A percentile compares a stretch with the other conserved stretches of the same genome.
Conservation (phyloP, 768 basidiomycete genomes). For the Lactarius trivialis region DNA sequence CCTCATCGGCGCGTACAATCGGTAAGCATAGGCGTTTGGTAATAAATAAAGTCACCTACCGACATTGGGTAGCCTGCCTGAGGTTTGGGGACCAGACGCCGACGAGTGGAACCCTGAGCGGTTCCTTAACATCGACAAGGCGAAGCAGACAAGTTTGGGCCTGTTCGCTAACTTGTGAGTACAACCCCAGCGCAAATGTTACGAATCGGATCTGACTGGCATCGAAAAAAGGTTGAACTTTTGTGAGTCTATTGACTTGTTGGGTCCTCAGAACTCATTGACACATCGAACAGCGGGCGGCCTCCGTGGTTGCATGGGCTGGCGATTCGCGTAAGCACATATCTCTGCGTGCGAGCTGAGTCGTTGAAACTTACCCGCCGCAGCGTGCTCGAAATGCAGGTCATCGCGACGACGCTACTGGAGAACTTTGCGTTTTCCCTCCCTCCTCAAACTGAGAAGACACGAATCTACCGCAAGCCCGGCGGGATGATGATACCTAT, state of each 20-base stretch:
- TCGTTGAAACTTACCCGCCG: not conserved
- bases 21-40: conserved; percentile 1
- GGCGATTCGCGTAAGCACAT: conserved; percentile 17
- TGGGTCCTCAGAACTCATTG: not conserved
- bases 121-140: conserved; percentile 18
- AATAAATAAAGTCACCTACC: not conserved
- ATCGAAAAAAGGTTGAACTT: conserved; percentile 19
- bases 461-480: conserved; percentile 19
- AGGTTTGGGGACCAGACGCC: conserved; percentile 21
- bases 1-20: conserved; percentile 15
- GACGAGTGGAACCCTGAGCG: conserved; percentile 21
- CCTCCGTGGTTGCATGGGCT: conserved; percentile 19
- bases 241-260: conserved; percentile 13
- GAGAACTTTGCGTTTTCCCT: conserved; percentile 21
- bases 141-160: conserved; percentile 13
- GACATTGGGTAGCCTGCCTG: conserved; percentile 7
- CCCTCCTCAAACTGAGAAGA: conserved; percentile 13
- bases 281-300: conserved; percentile 13
- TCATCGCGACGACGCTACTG: conserved; percentile 10
- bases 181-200: not conserved
- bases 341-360: no score
- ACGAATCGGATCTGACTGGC: not conserved
- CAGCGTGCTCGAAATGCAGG: conserved; percentile 18
- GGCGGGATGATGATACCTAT: conserved; percentile 16
- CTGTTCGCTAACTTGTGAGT: conserved; percentile 22